Evolutionary conservation across 2,329 filamentous ascomycete genomes (phyloP), one percentile per base, ranked within the genome.

Genomic region (Zelopaecilomyces penicillatus): DNA sequence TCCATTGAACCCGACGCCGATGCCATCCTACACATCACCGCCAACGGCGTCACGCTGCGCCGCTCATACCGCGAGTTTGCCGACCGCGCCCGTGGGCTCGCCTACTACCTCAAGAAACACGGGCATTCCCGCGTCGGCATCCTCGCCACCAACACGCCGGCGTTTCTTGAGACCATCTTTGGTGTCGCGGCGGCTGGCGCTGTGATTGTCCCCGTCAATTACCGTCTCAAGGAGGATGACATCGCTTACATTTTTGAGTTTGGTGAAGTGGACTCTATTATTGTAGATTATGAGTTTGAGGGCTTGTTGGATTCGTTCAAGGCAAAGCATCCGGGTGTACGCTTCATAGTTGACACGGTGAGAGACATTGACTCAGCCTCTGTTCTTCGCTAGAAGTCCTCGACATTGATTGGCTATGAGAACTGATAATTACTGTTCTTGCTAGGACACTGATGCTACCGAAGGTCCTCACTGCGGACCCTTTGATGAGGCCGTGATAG

Each of bases 191-290:
- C 86, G 1, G 86, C 86, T 0, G 88, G 88, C 1, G 86, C 75
- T 6, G 78, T 94, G 27, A 80, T 89, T 49, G 85, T 95, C 43
- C 75, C 76, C 2, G 75, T 65, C 29, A 80, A 80, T 56, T 76
- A 76, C 55, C 61, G 73, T 50, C 69, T 96, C 38, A 93, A 93
- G 62, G 71, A 77, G 32, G 87, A 90, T 50, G 93, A 98, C 57
- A 83, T 98, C 47, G 72, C 77, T 19, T 98, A 97, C 64, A 95
- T 97, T 49, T 87, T 98, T 57, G 78, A 83, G 35, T 91, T 90
- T 66, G 80, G 84, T 5, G 87, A 95, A 46, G 90, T 87, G 0
- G 91, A 98, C 57, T 71, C 78, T 42, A 87, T 98, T 52, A 82
- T 98, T 45, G 87, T 86, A 4, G 93, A 98, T 58, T 69, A 78